These are phyloP conservation scores for Akebia trifoliata DNA, from an alignment of 164 flowering plant species.

Conservation along the genomic window DNA sequence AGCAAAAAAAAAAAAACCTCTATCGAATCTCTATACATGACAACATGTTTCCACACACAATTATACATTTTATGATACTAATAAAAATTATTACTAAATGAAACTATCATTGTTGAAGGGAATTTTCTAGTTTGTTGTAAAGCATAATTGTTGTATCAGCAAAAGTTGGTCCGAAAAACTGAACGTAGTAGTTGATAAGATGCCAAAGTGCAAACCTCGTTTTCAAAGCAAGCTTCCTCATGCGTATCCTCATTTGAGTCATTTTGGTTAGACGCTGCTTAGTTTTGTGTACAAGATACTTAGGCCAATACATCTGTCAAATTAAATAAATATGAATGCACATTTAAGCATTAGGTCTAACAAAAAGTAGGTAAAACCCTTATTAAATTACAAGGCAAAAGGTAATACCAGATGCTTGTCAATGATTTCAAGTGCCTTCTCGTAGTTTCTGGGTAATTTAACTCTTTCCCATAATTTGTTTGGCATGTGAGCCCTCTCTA, in stretches of 20 bases:
- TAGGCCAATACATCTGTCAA: conserved; percentile 86
- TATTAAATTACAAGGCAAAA: neutral
- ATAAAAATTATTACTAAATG: no score
- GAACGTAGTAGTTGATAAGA: neutral
- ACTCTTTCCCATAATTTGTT: conserved; percentile 89
- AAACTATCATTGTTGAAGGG: no score
- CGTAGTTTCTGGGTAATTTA: conserved; percentile 77
- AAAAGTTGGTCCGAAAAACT: no score
- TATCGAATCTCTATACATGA: no score
- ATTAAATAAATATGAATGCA: neutral
- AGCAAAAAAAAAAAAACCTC: no score
- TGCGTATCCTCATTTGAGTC: conserved; percentile 93
- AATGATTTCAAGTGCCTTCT: conserved; percentile 74
- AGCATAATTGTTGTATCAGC: no score
- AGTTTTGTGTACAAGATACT: conserved; percentile 69
- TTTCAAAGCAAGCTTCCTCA: conserved; percentile 90
- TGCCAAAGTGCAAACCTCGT: conserved; percentile 57
- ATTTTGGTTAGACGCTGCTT: conserved; percentile 90
- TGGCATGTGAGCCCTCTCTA: conserved; percentile 91
- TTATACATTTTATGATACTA: no score
- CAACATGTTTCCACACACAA: no score
- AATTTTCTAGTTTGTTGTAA: no score
- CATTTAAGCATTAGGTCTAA: neutral
- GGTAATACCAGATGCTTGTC: conserved; percentile 74
- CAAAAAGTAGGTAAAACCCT: neutral